A percentile compares a stretch with the other conserved stretches of the same genome.
These are phyloP conservation scores for Hymenotorrendiella dingleyae DNA, from an alignment of 2,329 filamentous ascomycete genomes.

Conservation along the genomic window DNA sequence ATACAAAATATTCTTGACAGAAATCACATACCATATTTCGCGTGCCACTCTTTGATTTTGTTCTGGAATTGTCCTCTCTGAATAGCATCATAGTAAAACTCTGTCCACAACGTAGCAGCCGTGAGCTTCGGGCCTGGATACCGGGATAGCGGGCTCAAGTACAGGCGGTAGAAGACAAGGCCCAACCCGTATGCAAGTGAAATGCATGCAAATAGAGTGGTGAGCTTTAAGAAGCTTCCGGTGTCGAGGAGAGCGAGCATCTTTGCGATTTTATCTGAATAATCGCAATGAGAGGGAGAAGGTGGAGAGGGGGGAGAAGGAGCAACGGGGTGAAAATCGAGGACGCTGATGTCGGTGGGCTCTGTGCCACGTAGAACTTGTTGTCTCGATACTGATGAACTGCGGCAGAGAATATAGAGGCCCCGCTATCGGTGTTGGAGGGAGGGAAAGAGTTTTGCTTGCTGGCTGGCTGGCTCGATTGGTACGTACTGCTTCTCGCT, in stretches of 20 bases:
- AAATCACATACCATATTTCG: constrained; percentile 11
- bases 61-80: constrained; percentile 13
- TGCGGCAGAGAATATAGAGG: too few species aligned
- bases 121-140: constrained; percentile 28
- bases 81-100: constrained; percentile 25
- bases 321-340: too few species aligned
- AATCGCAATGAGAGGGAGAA: too few species aligned
- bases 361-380: too few species aligned
- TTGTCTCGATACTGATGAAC: too few species aligned
- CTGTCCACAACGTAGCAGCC: constrained; percentile 16
- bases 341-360: too few species aligned
- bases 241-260: not conserved
- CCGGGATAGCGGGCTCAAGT: constrained; percentile 26
- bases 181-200: not conserved
- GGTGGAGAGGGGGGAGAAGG: too few species aligned
- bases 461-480: too few species aligned
- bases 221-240: not conserved
- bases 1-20: too few species aligned
- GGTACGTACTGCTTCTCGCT: too few species aligned
- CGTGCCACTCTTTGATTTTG: constrained; percentile 11
- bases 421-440: too few species aligned
- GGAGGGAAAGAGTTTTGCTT: too few species aligned
- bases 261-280: not conserved
- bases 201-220: not conserved
- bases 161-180: constrained; percentile 23